phyloP scores from a whole-genome alignment of 306 rosid genomes.

The Medicago truncatula region MtrunA17r5.0-ANR NC_053044.1:51205501-51206000 shows the following conservation, averaged over 20 bases:
- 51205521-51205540: constrained; percentile 30
- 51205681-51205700: constrained; percentile 69
- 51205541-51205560: constrained; percentile 59
- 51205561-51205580: constrained; percentile 44
- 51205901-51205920: background rate
- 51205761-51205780: constrained; percentile 92
- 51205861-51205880: background rate
- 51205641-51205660: constrained; percentile 97
- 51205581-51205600: constrained; percentile 14
- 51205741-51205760: constrained; percentile 57
- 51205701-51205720: constrained; percentile 56
- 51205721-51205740: constrained; percentile 82
- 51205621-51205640: constrained; percentile 74
- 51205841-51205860: background rate
- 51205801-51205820: constrained; percentile 96
- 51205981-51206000: constrained; percentile 99
- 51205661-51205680: constrained; percentile 90
- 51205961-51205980: constrained; percentile 97
- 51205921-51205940: background rate
- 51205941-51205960: constrained; percentile 96
- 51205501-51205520: constrained; percentile 48
- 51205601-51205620: constrained; percentile 53
- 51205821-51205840: constrained; percentile 66
- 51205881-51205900: background rate
- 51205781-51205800: constrained; percentile 96